Evolutionary conservation across 805 yeast species (phyloP).

Genomic region (Metschnikowia vanudenii): DNA sequence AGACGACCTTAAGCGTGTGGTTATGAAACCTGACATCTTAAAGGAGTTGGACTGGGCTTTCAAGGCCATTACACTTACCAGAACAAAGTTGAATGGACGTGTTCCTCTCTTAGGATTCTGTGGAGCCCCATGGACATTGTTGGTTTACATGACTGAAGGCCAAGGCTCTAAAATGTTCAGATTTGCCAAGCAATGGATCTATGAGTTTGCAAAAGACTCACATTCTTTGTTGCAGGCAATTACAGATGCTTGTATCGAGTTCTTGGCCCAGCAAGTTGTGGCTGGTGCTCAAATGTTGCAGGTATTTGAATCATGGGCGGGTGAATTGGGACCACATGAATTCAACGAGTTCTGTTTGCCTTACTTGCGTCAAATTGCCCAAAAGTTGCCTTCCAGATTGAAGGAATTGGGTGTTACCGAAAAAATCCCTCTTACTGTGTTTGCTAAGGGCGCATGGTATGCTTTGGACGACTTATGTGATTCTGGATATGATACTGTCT

Average conservation of each 20-base stretch:
- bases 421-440: constrained; percentile 79
- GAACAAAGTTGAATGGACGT: constrained; percentile 80
- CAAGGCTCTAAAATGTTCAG: constrained; percentile 92
- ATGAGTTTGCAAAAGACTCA: constrained; percentile 69
- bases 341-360: constrained; percentile 88
- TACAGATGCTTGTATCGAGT: constrained; percentile 88
- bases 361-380: constrained; percentile 73
- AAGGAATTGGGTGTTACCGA: constrained; percentile 68
- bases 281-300: constrained; percentile 99
- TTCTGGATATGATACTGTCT: constrained; percentile 81
- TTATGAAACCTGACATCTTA: constrained; percentile 65
- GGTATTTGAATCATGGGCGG: constrained; percentile 97
- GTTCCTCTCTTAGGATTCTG: constrained; percentile 94
- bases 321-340: constrained; percentile 89
- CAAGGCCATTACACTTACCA: constrained; percentile 87
- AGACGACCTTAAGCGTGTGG: constrained; percentile 59
- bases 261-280: constrained; percentile 87
- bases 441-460: constrained; percentile 97
- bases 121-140: constrained; percentile 97
- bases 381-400: constrained; percentile 65
- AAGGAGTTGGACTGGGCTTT: constrained; percentile 92
- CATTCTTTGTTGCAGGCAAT: constrained; percentile 70
- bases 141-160: constrained; percentile 97
- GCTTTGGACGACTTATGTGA: constrained; percentile 83
- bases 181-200: constrained; percentile 90